phyloP scores from a whole-genome alignment of 2,329 filamentous ascomycete species.

The Neobulgaria alba region DNA sequence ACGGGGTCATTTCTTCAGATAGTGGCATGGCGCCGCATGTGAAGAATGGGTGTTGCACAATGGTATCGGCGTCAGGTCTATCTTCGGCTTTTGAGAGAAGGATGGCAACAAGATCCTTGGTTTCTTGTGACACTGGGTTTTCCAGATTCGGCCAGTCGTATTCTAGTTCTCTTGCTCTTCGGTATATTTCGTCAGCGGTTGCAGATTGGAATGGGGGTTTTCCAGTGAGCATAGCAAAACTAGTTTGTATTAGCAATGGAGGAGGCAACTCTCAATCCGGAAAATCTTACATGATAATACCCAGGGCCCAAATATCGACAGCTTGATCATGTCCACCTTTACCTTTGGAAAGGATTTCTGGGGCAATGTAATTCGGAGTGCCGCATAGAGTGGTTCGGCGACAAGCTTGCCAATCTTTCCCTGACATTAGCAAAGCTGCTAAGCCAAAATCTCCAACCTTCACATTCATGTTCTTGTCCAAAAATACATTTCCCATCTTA shows the following conservation, averaged over 20 bases:
- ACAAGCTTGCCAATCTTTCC: constrained; percentile 74
- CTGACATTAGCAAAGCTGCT: constrained; percentile 82
- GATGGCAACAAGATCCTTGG: constrained; percentile 68
- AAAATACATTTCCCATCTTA: constrained; percentile 96
- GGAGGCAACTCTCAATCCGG: constrained; percentile 7
- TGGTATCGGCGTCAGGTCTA: constrained; percentile 66
- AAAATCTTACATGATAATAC: constrained; percentile 75
- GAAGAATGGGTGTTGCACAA: constrained; percentile 76
- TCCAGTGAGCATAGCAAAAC: constrained; percentile 92
- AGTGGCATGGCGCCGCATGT: constrained; percentile 64
- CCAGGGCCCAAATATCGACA: constrained; percentile 96
- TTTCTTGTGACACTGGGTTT: constrained; percentile 64
- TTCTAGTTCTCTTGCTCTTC: constrained; percentile 58
- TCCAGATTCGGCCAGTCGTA: constrained; percentile 70
- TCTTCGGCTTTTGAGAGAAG: constrained; percentile 69
- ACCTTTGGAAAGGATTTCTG: constrained; percentile 89
- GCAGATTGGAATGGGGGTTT: constrained; percentile 94
- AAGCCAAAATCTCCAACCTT: constrained; percentile 97
- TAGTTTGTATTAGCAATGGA: constrained; percentile 32
- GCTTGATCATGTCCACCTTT: constrained; percentile 95
- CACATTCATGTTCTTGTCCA: constrained; percentile 91
- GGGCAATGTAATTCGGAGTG: constrained; percentile 96
- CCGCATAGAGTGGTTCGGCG: constrained; percentile 90
- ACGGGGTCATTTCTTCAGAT: constrained; percentile 47
- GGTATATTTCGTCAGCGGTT: constrained; percentile 80